Base-by-base conservation (phyloP, 805 yeast species). In the Starmerella riodocensis region DNA sequence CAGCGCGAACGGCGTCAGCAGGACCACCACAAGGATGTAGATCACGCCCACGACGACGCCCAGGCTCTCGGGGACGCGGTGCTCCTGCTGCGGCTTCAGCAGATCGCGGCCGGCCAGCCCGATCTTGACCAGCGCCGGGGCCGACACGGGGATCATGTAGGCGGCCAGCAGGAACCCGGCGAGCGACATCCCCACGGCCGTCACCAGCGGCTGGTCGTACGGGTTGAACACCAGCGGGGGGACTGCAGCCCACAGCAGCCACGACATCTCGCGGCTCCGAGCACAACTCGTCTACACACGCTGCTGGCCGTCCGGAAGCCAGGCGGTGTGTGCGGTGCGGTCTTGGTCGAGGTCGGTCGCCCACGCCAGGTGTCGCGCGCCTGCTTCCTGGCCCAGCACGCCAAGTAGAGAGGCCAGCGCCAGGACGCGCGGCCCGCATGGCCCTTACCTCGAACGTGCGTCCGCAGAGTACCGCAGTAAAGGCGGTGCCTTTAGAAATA, bases 41-140 rank as follows among this genome's bases (percentile, higher is more conserved):
- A 85, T 76, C 4, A 80, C 67, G 0, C 94, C 91, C 4, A 84
- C 71, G 0, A 88, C 78, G 2, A 84, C 78, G n/a, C 98, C 98
- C 66, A 88, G 76, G 0, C 93, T 73, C 61, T 91, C 98, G 1
- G 98, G 91, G 2, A 75, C 65, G 0, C 93, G 93, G 30, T 59
- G 65, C n/a, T 73, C 73, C n/a, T 56, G 58, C 8, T 17, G 35
- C 11, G 47, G 49, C 57, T 91, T 91, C 32, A 85, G 76, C 54
- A 85, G 51, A 57, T 91, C 98, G 45, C 69, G 73, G 8, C 98
- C 98, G 45, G 62, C 70, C n/a, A 91, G 67, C 0, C 98, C 98
- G 32, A 79, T 41, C 32, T 42, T 34, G 19, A 40, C 39, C 29
- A 52, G 39, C 18, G 49, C 45, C 13, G 51, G 50, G 8, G 48